Base-by-base conservation (phyloP, 208 protist genomes). In the Wallacemonas sp. region DNA sequence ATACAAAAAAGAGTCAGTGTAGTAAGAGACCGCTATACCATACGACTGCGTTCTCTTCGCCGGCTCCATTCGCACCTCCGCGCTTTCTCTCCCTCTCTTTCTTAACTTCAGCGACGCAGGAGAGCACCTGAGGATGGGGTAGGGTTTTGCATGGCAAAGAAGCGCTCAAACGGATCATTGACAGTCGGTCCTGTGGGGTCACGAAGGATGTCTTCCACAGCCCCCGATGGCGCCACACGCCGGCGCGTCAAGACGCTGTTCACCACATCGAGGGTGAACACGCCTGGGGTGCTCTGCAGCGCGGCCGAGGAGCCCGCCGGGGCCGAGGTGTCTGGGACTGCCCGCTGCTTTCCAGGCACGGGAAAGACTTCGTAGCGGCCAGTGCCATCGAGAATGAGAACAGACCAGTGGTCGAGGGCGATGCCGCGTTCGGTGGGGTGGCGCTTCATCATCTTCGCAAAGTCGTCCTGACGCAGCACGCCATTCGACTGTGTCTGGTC, bases 341-440 rank as follows among this genome's bases (percentile, higher is more conserved):
- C 54, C 3, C 81, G 70, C 30, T 26, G 49, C 70, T 94, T 94
- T 32, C 74, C 85, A 12, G 81, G 80, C 38, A 78, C 48, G 16
- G 74, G 19, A 34, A 88, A 81, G 16, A 90, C 85, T 32, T 87
- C 74, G 69, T 93, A 97, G 11, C 17, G 61, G 38, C 88, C 86
- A 29, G 94, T 79, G 26, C 89, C 92, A 1, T 61, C 29, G 23
- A 97, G 52, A 17, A 93, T 61, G 17, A 97, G 77, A 34, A 78
- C 87, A 2, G 90, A 84, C 86, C 85, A 92, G 81, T 96, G 83
- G 66, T 96, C 93, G 36, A 97, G 67, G 38, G 74, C 80, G 61
- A 97, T 85, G 17, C 93, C 91, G 17, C 85, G 80, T 76, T 97
- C 93, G 0, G 78, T 88, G 6, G 85, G 80, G 79, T 97, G 93